Evolutionary conservation across 1,139 yeast species (phyloP), one percentile per base, ranked within the genome.

Genomic region (Pichia sp.): DNA sequence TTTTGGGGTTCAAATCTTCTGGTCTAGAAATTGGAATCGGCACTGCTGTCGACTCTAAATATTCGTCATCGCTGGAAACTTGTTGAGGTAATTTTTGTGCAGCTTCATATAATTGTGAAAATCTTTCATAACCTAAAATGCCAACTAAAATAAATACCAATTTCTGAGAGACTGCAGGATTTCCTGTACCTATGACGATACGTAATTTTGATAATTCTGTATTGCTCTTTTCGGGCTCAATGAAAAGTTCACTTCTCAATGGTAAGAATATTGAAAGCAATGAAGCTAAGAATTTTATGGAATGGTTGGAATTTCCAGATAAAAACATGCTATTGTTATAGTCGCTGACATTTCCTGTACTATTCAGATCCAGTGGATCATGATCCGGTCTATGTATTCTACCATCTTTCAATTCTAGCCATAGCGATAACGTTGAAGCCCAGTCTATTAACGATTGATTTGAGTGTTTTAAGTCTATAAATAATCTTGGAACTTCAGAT

Each of bases 401-500:
- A 1, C 78, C 80, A 54, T 78, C 83, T 55, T 77, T 78, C 54
- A 73, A 72, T 57, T 77, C 82, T 27, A 77, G 60, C 83, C 83
- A 78, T 43, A 77, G 71, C 17, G 77, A 62, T 4, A 77, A 68
- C 49, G 76, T 80, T 30, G 74, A 65, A 0, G 77, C 76, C 83
- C 83, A 78, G 51, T 72, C 72, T n/a, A 73, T 54, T 32, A 74
- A 54, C 48, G 70, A 53, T 38, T 54, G 55, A 37, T 63, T 58
- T 8, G 63, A 60, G 19, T 57, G 42, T 31, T 57, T 53, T 11
- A 63, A 38, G 17, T 60, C 58, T 17, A 62, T 55, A 45, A 75
- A 69, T 34, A 79, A 59, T 47, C 77, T 68, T 4, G 83, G 82
- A 3, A 75, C 66, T 53, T 76, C 75, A 15, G 69, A 62, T 46